Evolutionary conservation across 1,284 basidiomycete species (phyloP), one percentile per base, ranked within the genome.

Genomic region (Phellinidium pouzarii): DNA sequence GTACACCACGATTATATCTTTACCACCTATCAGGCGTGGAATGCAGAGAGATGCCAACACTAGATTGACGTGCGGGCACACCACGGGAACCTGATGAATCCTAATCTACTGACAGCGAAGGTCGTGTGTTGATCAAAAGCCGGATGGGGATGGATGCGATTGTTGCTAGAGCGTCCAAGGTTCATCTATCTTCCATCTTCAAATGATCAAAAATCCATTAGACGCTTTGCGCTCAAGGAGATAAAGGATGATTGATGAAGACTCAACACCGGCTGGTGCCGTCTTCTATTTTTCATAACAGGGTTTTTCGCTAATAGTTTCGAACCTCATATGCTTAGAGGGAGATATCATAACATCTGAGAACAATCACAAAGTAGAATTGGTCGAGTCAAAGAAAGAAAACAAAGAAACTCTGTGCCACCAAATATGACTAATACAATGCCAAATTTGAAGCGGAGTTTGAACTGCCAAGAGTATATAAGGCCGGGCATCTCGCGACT

Each of bases 391-490:
- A 17, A 11, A 11, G 37, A 29, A 31, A 43, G 25, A 27, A 5
- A n/a, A 29, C 6, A 29, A 42, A 3, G 22, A 25, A 20, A 38
- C 8, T 22, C 42, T 36, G 42, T 44, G 50, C 42, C 50, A 51
- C 29, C n/a, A 26, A 23, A n/a, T 14, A 11, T 6, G 27, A 37
- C 36, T 20, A 44, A 43, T 44, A 51, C 17, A 27, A n/a, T 41
- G 34, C 29, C 40, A 11, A 4, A 19, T 27, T 40, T 40, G 12
- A 17, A 17, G 37, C 67, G 66, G 67, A 68, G 67, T 55, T 65
- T 65, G 49, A 67, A 67, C 14, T 26, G 4, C 8, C 12, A 27
- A 23, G 11, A n/a, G 59, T 69, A 68, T 69, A 69, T 69, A 68
- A 63, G 53, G 42, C 11, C 36, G 27, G 38, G 29, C 54, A 50